Conservation (phyloP, 495 filamentous ascomycete species). For the Aspergillus cristatus region DNA sequence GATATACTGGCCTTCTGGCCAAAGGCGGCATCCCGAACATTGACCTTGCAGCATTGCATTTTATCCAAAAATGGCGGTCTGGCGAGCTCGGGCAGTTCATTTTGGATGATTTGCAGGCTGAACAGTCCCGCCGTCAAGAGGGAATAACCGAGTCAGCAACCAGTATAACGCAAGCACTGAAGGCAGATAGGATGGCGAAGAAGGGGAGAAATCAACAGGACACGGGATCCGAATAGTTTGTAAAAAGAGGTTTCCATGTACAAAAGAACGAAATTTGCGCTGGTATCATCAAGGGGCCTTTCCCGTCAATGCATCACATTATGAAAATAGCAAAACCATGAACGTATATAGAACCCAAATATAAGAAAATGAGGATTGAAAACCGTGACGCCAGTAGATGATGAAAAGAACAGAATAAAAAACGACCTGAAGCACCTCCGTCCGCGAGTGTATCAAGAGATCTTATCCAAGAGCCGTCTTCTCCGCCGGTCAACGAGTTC, state of each 20-base stretch:
- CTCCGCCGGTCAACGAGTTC: conserved; percentile 84
- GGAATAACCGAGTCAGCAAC: conserved; percentile 29
- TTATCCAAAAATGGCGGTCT: conserved; percentile 74
- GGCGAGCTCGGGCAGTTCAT: conserved; percentile 70
- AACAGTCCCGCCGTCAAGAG: conserved; percentile 33
- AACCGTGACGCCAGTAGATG: conserved; percentile 16
- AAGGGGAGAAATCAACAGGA: conserved; percentile 13
- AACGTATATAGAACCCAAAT: background rate
- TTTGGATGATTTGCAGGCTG: conserved; percentile 65
- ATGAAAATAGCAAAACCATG: background rate
- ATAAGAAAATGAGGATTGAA: conserved; percentile 6
- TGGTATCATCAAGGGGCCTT: conserved; percentile 13
- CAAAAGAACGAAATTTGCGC: conserved; percentile 13
- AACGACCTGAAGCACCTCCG: conserved; percentile 1
- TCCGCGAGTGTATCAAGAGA: conserved; percentile 38
- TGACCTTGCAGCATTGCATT: conserved; percentile 69
- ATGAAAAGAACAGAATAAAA: conserved; percentile 8
- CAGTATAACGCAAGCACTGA: conserved; percentile 38
- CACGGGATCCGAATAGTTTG: conserved; percentile 7
- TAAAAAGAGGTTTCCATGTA: conserved; percentile 15
- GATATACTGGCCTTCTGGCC: conserved; percentile 61
- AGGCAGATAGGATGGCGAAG: conserved; percentile 25
- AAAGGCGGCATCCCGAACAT: conserved; percentile 66
- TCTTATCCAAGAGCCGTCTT: conserved; percentile 69
- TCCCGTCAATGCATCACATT: conserved; percentile 5